A percentile compares a stretch with the other conserved stretches of the same genome.
Conservation (phyloP, 2,329 filamentous ascomycete genomes). For the Cercospora zeina region DNA sequence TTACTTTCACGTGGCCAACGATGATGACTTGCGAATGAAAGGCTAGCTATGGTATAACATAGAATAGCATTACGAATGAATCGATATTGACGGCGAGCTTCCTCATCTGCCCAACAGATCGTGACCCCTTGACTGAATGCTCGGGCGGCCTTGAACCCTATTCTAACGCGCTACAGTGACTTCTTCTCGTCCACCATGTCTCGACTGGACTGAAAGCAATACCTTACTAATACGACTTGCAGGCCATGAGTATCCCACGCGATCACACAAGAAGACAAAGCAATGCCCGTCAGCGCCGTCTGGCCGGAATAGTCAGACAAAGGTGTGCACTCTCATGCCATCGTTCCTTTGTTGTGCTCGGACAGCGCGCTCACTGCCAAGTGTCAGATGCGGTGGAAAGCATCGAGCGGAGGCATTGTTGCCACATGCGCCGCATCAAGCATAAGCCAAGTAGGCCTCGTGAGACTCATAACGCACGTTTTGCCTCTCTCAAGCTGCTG, state of each 20-base stretch:
- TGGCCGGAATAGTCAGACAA: background rate
- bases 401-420: background rate
- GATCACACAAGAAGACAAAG: background rate
- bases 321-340: background rate
- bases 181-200: background rate
- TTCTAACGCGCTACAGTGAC: no score
- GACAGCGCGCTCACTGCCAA: background rate
- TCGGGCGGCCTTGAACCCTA: background rate
- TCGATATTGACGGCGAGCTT: background rate
- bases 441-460: background rate
- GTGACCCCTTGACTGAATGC: background rate
- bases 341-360: background rate
- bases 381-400: background rate
- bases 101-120: background rate
- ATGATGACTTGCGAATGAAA: constrained; percentile 1
- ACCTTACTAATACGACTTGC: background rate
- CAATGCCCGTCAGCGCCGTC: background rate
- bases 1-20: background rate
- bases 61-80: constrained; percentile 9
- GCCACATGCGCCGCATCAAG: background rate
- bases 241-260: background rate
- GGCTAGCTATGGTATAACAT: background rate
- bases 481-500: background rate
- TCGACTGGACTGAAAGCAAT: background rate
- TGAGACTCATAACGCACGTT: no score